Base-by-base conservation (phyloP, 805 yeast species). In the Sugiyamaella boreocaroliniensis region DNA sequence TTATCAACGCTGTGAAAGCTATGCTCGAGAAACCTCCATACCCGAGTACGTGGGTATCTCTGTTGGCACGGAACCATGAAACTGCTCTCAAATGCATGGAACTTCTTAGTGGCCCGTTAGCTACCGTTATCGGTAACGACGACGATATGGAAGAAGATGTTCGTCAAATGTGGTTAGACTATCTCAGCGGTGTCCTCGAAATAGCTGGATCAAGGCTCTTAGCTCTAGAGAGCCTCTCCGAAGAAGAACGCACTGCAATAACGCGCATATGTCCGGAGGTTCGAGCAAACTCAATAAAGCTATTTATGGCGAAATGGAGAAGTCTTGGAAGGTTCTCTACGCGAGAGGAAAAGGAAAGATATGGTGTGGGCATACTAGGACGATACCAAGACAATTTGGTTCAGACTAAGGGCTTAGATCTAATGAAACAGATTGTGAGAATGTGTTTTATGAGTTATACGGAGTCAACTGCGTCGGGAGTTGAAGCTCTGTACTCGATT, bases 191-290 rank as follows among this genome's bases (percentile, higher is more conserved):
- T 11, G 66, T 83, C 15, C 69, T 86, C 26, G 75, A 76, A 51
- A 70, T 86, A 55, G 81, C 83, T 1, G 79, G 82, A 5, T 75
- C 85, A n/a, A 81, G 80, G 60, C 83, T 89, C 0, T 79, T 85
- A 4, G 76, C 89, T 1, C 70, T 83, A 49, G 87, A 85, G 61
- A 86, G 82, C 57, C 71, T 87, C 52, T 77, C 88, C 1, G 83
- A 80, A 43, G 81, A 86, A 50, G 89, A 95, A 43, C 76, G 84
- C 64, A 80, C 80, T 56, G 89, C 89, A 0, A 80, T 89, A 55
- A 73, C 71, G 68, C 73, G 73, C 50, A 78, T 87, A 43, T 76
- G 87, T 0, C 83, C 82, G 10, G 82, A 79, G 60, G 69, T 86
- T 57, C 76, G 95, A 56, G 74, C 75, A 11, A 71, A 84, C 55